phyloP scores from a whole-genome alignment of 495 filamentous ascomycete genomes.

The Neurospora hispaniola region DNA sequence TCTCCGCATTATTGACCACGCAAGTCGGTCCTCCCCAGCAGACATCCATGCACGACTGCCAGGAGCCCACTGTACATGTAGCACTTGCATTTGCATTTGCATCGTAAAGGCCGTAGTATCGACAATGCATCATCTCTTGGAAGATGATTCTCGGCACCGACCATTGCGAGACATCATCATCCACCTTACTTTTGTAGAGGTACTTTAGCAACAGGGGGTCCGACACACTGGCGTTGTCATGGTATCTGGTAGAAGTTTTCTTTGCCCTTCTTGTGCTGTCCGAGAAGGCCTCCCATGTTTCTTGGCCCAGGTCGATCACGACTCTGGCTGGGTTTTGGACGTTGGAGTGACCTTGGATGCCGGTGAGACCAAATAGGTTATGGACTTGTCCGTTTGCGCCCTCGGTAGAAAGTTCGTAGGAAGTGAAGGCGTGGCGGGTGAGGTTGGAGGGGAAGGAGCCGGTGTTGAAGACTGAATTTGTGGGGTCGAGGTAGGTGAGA shows the following conservation, averaged over 20 bases:
- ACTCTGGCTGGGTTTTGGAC: neutral
- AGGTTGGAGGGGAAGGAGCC: neutral
- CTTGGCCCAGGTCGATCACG: neutral
- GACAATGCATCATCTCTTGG: neutral
- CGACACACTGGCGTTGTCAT: no score
- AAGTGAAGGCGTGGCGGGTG: neutral
- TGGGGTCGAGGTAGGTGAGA: neutral
- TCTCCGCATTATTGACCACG: neutral
- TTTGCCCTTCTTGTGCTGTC: neutral
- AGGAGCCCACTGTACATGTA: neutral
- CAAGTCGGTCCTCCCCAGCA: neutral
- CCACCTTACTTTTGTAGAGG: neutral
- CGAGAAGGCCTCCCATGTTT: neutral
- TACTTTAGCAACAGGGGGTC: no score
- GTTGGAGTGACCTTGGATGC: neutral
- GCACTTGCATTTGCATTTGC: neutral
- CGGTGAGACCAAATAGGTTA: neutral
- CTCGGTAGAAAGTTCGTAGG: neutral
- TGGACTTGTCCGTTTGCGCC: neutral
- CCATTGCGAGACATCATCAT: neutral
- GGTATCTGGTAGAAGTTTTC: neutral
- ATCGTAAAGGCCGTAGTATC: neutral
- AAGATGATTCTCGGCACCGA: neutral
- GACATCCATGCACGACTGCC: neutral
- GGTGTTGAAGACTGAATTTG: neutral